phyloP scores from a whole-genome alignment of 805 yeast species.

The Lipomyces yamanashiensis region DNA sequence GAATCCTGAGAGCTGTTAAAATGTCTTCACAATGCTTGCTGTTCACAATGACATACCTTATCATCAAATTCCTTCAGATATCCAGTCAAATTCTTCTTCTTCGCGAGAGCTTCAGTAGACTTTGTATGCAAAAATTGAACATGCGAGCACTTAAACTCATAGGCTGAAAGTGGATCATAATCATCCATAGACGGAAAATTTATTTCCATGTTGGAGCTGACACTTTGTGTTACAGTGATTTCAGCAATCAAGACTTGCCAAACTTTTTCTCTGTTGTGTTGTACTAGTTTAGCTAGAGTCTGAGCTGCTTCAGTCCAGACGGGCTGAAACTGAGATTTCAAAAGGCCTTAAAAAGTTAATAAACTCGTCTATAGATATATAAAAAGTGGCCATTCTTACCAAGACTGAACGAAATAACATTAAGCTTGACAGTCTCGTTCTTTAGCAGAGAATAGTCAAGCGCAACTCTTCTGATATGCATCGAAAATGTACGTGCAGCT shows the following conservation, averaged over 20 bases:
- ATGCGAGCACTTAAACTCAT: conserved; percentile 21
- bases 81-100: background rate
- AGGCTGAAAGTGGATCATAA: background rate
- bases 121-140: conserved; percentile 18
- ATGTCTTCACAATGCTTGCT: too few relatives aligned
- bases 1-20: conserved; percentile 2
- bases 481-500: conserved; percentile 73
- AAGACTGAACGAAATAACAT: conserved; percentile 17
- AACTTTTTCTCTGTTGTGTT: conserved; percentile 35
- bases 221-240: background rate
- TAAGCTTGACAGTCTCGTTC: conserved; percentile 7
- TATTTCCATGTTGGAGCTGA: background rate
- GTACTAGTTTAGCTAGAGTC: conserved; percentile 55
- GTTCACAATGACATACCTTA: background rate
- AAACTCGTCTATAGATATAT: background rate
- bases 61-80: conserved; percentile 3
- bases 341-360: conserved; percentile 58
- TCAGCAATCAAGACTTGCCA: conserved; percentile 24
- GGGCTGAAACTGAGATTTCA: conserved; percentile 79
- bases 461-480: conserved; percentile 59
- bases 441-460: conserved; percentile 23
- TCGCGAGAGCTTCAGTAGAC: background rate
- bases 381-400: conserved; percentile 11
- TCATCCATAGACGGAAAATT: conserved; percentile 7
- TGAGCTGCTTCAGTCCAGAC: conserved; percentile 79